Percentiles rank a stretch among this genome's conserved stretches.
These are phyloP conservation scores for Pluteus cervinus DNA, from an alignment of 768 basidiomycete species.

Conservation along the genomic window DNA sequence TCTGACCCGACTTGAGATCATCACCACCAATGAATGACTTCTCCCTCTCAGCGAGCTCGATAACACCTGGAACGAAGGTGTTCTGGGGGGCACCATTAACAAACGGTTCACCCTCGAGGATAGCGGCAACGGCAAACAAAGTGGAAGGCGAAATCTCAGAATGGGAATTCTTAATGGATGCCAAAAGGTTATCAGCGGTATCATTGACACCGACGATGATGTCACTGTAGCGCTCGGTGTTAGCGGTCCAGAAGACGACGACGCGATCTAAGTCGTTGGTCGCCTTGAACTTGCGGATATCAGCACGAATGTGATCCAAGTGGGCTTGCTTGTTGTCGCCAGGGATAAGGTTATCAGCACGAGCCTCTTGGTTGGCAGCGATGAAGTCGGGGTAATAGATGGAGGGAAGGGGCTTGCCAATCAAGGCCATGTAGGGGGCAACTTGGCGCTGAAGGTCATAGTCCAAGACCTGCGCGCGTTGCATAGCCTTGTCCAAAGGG, in stretches of 20 bases:
- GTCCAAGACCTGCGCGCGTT: slow-evolving; percentile 87
- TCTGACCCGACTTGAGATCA: slow-evolving; percentile 97
- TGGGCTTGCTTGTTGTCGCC: slow-evolving; percentile 86
- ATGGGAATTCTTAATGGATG: slow-evolving; percentile 79
- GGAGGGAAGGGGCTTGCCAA: slow-evolving; percentile 83
- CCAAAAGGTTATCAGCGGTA: slow-evolving; percentile 81
- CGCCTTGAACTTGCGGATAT: slow-evolving; percentile 90
- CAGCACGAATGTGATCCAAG: slow-evolving; percentile 86
- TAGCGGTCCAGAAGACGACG: slow-evolving; percentile 97
- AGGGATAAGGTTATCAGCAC: slow-evolving; percentile 89
- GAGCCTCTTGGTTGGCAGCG: slow-evolving; percentile 94
- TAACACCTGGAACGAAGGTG: slow-evolving; percentile 94
- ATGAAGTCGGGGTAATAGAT: slow-evolving; percentile 98
- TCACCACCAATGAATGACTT: slow-evolving; percentile 95
- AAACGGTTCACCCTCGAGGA: slow-evolving; percentile 93
- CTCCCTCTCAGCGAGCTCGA: slow-evolving; percentile 85
- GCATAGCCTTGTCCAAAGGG: slow-evolving; percentile 88
- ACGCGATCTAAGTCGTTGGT: slow-evolving; percentile 80
- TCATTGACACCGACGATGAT: slow-evolving; percentile 95
- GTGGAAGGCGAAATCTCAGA: slow-evolving; percentile 95
- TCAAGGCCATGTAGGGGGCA: slow-evolving; percentile 72
- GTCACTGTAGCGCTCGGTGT: slow-evolving; percentile 96
- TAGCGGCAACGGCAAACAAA: slow-evolving; percentile 90
- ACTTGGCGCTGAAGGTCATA: slow-evolving; percentile 97
- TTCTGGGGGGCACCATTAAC: slow-evolving; percentile 98